Percentiles rank a stretch among this genome's conserved stretches.
Conservation (phyloP, 495 filamentous ascomycete species). For the Xylaria flabelliformis region DNA sequence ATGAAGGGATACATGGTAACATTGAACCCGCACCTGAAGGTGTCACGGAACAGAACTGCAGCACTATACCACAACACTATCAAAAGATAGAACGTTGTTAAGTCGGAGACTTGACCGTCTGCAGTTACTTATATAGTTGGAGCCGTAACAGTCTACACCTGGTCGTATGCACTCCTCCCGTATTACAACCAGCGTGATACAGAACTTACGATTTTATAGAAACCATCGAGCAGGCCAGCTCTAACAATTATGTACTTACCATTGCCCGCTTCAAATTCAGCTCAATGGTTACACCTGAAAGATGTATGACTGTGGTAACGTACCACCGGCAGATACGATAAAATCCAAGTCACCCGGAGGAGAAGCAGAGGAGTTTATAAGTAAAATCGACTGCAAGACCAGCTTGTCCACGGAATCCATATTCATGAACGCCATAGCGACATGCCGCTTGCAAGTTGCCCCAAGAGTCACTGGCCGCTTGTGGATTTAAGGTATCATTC, state of each 20-base stretch:
- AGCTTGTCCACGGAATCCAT: background rate
- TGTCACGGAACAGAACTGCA: no score
- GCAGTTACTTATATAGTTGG: no score
- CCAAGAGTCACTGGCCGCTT: background rate
- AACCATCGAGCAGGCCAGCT: background rate
- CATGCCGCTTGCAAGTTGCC: background rate
- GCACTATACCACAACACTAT: no score
- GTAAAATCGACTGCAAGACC: background rate
- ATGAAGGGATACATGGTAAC: no score
- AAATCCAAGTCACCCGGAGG: background rate
- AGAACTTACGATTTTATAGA: background rate
- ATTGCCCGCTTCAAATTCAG: background rate
- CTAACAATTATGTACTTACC: background rate
- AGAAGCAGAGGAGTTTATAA: background rate
- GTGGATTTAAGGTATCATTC: background rate
- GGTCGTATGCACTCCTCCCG: no score
- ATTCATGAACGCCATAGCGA: background rate
- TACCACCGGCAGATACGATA: background rate
- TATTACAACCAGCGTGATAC: background rate
- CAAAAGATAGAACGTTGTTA: no score
- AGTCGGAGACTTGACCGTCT: no score
- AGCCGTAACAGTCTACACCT: no score
- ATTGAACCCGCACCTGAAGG: no score
- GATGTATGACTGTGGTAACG: background rate
- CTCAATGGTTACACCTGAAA: background rate